Evolutionary conservation across 345 rosid species (phyloP).

Genomic region (Nephelium lappaceum): DNA sequence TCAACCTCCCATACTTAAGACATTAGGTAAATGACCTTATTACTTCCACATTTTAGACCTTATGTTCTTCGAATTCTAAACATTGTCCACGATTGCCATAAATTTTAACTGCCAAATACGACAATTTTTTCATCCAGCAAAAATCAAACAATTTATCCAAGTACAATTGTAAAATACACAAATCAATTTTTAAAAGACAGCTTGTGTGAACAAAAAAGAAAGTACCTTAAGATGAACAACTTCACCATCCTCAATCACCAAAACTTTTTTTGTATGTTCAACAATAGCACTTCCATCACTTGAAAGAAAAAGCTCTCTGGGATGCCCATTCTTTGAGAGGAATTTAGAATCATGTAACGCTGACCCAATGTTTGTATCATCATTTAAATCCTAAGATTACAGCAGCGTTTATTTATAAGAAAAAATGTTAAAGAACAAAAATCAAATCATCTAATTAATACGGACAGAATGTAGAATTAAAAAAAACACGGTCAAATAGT

Average conservation of each 20-base stretch:
- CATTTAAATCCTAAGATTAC: conserved; percentile 53
- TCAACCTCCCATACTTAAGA: not conserved
- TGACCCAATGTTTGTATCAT: conserved; percentile 49
- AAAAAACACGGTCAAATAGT: not conserved
- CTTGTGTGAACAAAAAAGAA: not conserved
- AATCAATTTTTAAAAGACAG: not conserved
- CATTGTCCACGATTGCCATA: not conserved
- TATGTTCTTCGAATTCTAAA: not conserved
- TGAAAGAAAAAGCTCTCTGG: conserved; percentile 82
- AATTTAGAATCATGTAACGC: conserved; percentile 65
- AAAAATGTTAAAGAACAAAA: not conserved
- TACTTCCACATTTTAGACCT: not conserved
- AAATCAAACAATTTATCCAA: not conserved
- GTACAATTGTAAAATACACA: not conserved
- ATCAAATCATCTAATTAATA: not conserved
- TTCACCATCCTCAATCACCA: conserved; percentile 93
- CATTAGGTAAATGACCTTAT: not conserved
- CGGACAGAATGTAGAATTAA: not conserved
- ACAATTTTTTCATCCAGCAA: not conserved
- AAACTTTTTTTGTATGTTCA: conserved; percentile 88
- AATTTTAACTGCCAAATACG: not conserved
- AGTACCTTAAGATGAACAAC: conserved; percentile 85
- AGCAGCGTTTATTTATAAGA: not conserved
- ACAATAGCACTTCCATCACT: conserved; percentile 89
- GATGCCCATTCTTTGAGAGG: conserved; percentile 60